A percentile compares a stretch with the other conserved stretches of the same genome.
phyloP scores from a whole-genome alignment of 1,284 basidiomycete species.

The Sanghuangporus baumii region DNA sequence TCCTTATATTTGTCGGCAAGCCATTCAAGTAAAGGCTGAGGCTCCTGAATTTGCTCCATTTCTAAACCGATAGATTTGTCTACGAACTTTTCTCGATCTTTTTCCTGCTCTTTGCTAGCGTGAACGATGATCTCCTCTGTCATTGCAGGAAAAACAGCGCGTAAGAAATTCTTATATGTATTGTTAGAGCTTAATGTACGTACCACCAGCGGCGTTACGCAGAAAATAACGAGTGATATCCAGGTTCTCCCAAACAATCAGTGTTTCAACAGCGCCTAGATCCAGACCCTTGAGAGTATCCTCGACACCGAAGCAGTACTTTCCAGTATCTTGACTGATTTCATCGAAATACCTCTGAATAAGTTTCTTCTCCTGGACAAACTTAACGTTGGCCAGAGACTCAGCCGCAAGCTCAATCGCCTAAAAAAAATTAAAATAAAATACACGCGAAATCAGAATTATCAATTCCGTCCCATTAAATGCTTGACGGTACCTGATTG shows the following conservation, averaged over 20 bases:
- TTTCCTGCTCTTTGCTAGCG: slow-evolving; percentile 76
- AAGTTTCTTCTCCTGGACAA: slow-evolving; percentile 97
- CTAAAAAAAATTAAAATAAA: slow-evolving; percentile 33
- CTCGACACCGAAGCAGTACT: slow-evolving; percentile 97
- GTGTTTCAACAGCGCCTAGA: slow-evolving; percentile 93
- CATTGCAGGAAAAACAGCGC: background rate
- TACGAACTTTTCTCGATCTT: slow-evolving; percentile 89
- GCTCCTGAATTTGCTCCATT: slow-evolving; percentile 87
- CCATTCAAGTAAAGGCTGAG: slow-evolving; percentile 90
- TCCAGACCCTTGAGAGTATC: slow-evolving; percentile 98
- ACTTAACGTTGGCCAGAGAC: slow-evolving; percentile 96
- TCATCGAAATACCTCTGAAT: slow-evolving; percentile 99
- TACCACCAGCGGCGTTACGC: slow-evolving; percentile 86
- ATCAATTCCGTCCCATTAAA: background rate
- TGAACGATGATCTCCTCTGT: slow-evolving; percentile 81
- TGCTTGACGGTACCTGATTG: slow-evolving; percentile 66
- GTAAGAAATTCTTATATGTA: background rate
- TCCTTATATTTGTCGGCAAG: slow-evolving; percentile 98
- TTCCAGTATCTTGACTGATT: slow-evolving; percentile 96
- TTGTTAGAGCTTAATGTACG: slow-evolving; percentile 22
- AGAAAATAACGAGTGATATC: slow-evolving; percentile 83
- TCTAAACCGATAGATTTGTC: slow-evolving; percentile 94
- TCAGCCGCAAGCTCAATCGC: slow-evolving; percentile 97
- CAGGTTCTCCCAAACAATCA: slow-evolving; percentile 98
- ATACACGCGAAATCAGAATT: background rate